Evolutionary conservation across 345 rosid species (phyloP).

Genomic region (Gossypium ekmanianum): DNA sequence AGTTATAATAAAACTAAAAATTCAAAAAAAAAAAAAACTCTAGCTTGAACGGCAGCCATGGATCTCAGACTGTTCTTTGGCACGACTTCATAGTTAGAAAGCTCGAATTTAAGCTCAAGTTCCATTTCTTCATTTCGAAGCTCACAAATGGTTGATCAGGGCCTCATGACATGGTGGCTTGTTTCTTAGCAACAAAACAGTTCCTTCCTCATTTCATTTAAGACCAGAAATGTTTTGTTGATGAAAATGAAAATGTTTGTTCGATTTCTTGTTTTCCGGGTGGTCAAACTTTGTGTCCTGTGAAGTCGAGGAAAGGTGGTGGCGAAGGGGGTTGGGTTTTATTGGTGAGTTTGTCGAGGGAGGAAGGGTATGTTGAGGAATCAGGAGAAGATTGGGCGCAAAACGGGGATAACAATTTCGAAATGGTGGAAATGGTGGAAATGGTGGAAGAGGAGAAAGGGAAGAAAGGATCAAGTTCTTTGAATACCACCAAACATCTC

Average conservation of each 20-base stretch:
- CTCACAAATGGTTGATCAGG: conserved; percentile 15
- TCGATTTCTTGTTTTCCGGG: conserved; percentile 18
- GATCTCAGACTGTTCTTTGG: too few relatives aligned
- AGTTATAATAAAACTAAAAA: too few relatives aligned
- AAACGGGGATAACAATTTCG: conserved; percentile 27
- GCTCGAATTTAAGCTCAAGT: too few relatives aligned
- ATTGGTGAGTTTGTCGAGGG: conserved; percentile 61
- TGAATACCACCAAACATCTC: conserved; percentile 75
- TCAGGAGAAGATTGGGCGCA: conserved; percentile 31
- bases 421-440: conserved; percentile 21
- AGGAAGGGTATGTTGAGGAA: conserved; percentile 45
- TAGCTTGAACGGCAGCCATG: too few relatives aligned
- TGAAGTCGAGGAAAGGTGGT: conserved; percentile 23
- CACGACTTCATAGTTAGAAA: too few relatives aligned
- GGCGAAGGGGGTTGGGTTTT: conserved; percentile 28
- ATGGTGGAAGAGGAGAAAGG: conserved; percentile 21
- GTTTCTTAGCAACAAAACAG: conserved; percentile 41
- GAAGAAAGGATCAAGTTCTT: conserved; percentile 37
- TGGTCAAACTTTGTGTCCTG: conserved; percentile 28
- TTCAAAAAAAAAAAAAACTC: too few relatives aligned
- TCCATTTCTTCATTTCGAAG: too few relatives aligned
- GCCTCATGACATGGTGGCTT: conserved; percentile 44
- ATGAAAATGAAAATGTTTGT: not conserved
- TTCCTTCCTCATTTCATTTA: conserved; percentile 35
- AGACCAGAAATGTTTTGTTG: conserved; percentile 1